phyloP scores from a whole-genome alignment of 176 grass and related monocot species.

The Oryza rufipogon region DNA sequence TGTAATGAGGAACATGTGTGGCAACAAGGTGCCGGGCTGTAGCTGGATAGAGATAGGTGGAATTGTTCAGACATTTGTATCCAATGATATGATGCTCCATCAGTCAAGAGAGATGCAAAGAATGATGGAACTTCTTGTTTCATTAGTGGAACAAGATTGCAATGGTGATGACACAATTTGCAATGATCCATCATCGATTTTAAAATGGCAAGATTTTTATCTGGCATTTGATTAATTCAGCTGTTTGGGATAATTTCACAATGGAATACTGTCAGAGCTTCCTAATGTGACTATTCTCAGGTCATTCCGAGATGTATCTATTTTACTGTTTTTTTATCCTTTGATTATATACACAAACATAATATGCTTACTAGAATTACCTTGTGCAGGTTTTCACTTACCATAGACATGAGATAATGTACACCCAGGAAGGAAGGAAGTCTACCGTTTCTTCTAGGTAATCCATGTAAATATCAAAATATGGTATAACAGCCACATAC shows the following conservation, averaged over 20 bases:
- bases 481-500: neutral
- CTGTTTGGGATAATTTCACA: neutral
- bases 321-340: neutral
- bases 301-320: neutral
- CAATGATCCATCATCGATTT: neutral
- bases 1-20: conserved; percentile 52
- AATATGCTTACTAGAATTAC: neutral
- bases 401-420: neutral
- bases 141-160: conserved; percentile 5
- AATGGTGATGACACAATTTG: conserved; percentile 5
- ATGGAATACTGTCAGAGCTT: neutral
- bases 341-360: neutral
- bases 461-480: neutral
- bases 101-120: conserved; percentile 36
- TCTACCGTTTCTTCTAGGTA: neutral
- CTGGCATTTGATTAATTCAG: neutral
- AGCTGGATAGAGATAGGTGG: conserved; percentile 74
- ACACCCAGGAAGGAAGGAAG: neutral
- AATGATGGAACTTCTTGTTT: conserved; percentile 54
- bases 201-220: neutral
- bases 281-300: conserved; percentile 2
- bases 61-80: conserved; percentile 61
- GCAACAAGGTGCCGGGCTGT: conserved; percentile 63
- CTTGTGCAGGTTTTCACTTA: conserved; percentile 4
- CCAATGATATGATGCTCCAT: conserved; percentile 51